Base-by-base conservation (phyloP, 495 filamentous ascomycete genomes). In the Aspergillus steynii region DNA sequence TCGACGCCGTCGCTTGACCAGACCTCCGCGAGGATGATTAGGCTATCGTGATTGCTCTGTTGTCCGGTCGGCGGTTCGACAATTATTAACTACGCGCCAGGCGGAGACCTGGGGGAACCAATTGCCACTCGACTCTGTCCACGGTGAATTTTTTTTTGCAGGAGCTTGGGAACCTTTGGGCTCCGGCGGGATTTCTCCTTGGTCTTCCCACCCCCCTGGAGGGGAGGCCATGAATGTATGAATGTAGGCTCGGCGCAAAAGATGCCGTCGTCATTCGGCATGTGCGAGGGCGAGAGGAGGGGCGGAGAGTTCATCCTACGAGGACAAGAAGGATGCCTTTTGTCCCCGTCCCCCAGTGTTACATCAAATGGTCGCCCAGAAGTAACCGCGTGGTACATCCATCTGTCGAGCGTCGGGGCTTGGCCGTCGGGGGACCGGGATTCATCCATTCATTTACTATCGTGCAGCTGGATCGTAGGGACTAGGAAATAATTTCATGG, bases 1-100 rank as follows among this genome's bases (percentile, higher is more conserved):
- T n/a, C 32, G 60, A 56, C 55, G 27, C 53, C 34, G 53, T 55
- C 53, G 53, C 53, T 55, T 46, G 53, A 55, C 53, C 25, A 55
- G 46, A 27, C 9, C 34, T 15, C 34, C 46, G 20, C n/a, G 53
- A 55, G 25, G 29, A 53, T 55, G 53, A 32, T 55, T 55, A 31
- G 53, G 32, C 27, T 14, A 27, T 45, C 45, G 31, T 55, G 53
- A 57, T 32, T 57, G 31, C 53, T 56, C 53, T 57, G 55, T 5
- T 49, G 37, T 42, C 47, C 29, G 14, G 48, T 28, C 29, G 46
- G 50, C 26, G 34, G n/a, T 53, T 29, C 42, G 57, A 52, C 32
- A 55, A 54, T 52, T 29, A 45, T 31, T 46, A 42, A 42, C 37
- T 42, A 42, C 37, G 37, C 37, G 37, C 37, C 37, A 42, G 37